phyloP scores from a whole-genome alignment of 202 grass and related monocot species.

The Digitaria exilis region DNA sequence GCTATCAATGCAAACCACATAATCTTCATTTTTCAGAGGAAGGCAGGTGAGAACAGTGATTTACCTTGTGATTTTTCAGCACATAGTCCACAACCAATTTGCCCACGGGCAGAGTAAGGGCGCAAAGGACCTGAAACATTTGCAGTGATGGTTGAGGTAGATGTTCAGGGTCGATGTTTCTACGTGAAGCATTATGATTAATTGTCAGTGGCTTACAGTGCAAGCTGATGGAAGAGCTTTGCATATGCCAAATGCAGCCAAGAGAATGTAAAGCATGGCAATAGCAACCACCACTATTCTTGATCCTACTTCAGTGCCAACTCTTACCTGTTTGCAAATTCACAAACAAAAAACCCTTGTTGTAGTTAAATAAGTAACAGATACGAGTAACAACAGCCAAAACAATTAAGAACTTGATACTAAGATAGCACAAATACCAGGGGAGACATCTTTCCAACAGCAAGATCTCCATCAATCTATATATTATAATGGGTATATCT shows the following conservation, averaged over 20 bases:
- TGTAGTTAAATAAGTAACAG: background rate
- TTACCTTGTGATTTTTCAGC: slow-evolving; percentile 69
- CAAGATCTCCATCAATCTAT: slow-evolving; percentile 83
- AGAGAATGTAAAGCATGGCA: slow-evolving; percentile 58
- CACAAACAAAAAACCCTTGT: background rate
- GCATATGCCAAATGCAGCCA: slow-evolving; percentile 53
- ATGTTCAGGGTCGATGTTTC: background rate
- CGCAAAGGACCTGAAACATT: slow-evolving; percentile 53
- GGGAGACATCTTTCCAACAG: slow-evolving; percentile 93
- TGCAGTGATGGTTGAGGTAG: background rate
- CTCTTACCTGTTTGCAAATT: slow-evolving; percentile 64
- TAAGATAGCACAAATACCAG: slow-evolving; percentile 53
- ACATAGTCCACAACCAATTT: slow-evolving; percentile 71
- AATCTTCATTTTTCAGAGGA: background rate
- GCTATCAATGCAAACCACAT: background rate
- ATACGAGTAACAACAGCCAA: background rate
- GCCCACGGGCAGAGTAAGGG: slow-evolving; percentile 64
- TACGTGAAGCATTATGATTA: background rate
- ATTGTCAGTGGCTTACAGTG: slow-evolving; percentile 51
- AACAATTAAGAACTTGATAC: background rate
- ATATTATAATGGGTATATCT: slow-evolving; percentile 23
- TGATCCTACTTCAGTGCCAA: slow-evolving; percentile 71
- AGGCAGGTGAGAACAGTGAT: background rate
- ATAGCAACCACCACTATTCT: slow-evolving; percentile 54
- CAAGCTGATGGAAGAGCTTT: slow-evolving; percentile 68